Conservation (phyloP, 495 filamentous ascomycete species). For the Annulohypoxylon bovei region DNA sequence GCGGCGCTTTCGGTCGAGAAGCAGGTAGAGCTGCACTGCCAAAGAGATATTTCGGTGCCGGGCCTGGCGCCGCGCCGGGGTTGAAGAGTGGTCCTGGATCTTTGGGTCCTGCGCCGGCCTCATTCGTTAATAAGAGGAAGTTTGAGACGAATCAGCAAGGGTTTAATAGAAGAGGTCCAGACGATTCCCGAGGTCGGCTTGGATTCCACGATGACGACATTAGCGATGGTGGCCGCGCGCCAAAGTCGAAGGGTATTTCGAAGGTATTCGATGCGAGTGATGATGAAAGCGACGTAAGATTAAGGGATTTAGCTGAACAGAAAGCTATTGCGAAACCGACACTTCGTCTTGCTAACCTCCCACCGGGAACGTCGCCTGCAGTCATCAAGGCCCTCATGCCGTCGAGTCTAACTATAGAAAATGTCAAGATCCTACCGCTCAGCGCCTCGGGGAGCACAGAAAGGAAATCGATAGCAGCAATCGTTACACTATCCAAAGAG, state of each 20-base stretch:
- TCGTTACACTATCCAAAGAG: conserved; percentile 85
- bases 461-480: conserved; percentile 80
- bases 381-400: conserved; percentile 80
- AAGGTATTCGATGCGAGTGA: conserved; percentile 58
- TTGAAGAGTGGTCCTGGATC: conserved; percentile 79
- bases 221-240: conserved; percentile 33
- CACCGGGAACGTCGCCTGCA: conserved; percentile 72
- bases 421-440: conserved; percentile 73
- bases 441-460: conserved; percentile 63
- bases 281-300: conserved; percentile 51
- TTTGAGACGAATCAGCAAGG: conserved; percentile 52
- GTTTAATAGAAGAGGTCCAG: conserved; percentile 32
- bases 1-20: conserved; percentile 52
- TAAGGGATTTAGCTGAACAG: conserved; percentile 65
- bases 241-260: conserved; percentile 45
- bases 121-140: conserved; percentile 57
- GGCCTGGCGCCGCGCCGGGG: conserved; percentile 33
- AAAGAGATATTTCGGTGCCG: conserved; percentile 56
- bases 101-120: conserved; percentile 70
- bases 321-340: conserved; percentile 86
- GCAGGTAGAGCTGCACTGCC: conserved; percentile 47
- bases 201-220: conserved; percentile 53
- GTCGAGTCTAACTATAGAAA: conserved; percentile 74
- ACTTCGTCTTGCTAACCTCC: conserved; percentile 72
- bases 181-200: conserved; percentile 49